phyloP scores from a whole-genome alignment of 192 early-diverging fungal genomes.

The Geranomyces michiganensis region DNA sequence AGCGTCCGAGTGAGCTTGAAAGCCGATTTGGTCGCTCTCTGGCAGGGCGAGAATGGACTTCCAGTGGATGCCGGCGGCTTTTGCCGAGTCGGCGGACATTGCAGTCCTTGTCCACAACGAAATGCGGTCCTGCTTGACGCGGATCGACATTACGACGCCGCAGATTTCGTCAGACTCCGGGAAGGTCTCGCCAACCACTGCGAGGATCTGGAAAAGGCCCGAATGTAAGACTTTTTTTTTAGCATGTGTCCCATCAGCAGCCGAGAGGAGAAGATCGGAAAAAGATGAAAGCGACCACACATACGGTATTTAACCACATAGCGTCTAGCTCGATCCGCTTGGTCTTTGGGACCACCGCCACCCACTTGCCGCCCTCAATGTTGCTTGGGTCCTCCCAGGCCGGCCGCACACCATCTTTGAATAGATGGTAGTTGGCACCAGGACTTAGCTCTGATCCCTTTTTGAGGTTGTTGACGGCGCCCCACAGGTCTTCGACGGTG shows the following conservation, averaged over 20 bases:
- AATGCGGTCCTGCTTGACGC: conserved; percentile 82
- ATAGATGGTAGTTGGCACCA: conserved; percentile 92
- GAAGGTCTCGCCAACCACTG: conserved; percentile 87
- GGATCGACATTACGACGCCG: conserved; percentile 84
- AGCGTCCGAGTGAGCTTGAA: conserved; percentile 49
- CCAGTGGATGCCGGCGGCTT: conserved; percentile 34
- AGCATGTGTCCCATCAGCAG: not conserved
- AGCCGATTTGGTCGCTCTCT: conserved; percentile 39
- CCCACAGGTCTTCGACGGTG: conserved; percentile 98
- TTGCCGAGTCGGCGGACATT: conserved; percentile 17
- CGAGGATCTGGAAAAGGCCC: conserved; percentile 74
- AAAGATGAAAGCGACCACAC: conserved; percentile 13
- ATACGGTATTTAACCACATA: conserved; percentile 83
- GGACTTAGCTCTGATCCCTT: conserved; percentile 70
- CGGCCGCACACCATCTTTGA: conserved; percentile 88
- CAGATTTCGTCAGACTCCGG: conserved; percentile 78
- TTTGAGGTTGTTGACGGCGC: conserved; percentile 86
- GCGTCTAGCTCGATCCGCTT: conserved; percentile 78
- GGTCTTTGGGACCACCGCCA: conserved; percentile 68
- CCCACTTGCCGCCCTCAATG: conserved; percentile 90
- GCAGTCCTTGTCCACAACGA: conserved; percentile 70
- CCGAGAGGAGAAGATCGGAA: too few species aligned
- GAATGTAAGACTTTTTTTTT: not conserved
- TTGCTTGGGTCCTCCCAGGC: conserved; percentile 95
- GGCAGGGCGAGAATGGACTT: conserved; percentile 34